Percentiles rank a stretch among this genome's conserved stretches.
phyloP scores from a whole-genome alignment of 306 rosid genomes.

The Quercus variabilis region DNA sequence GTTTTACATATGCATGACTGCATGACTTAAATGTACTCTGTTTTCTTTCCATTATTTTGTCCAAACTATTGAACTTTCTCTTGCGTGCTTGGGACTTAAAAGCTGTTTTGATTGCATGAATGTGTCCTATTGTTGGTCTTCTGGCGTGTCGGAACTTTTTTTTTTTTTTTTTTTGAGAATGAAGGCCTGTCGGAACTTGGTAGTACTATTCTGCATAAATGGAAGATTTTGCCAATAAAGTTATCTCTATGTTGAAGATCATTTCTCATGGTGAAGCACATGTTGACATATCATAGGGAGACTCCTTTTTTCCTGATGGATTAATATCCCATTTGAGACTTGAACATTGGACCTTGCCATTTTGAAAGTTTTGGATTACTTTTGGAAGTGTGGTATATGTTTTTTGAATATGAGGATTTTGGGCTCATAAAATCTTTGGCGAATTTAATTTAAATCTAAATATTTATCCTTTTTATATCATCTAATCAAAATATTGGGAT shows the following conservation, averaged over 20 bases:
- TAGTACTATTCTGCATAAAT: neutral
- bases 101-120: neutral
- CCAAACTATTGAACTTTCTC: neutral
- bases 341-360: too few relatives aligned
- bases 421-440: too few relatives aligned
- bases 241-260: neutral
- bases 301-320: neutral
- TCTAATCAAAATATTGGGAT: too few relatives aligned
- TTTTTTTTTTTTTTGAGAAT: too few relatives aligned
- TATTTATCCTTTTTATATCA: too few relatives aligned
- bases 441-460: too few relatives aligned
- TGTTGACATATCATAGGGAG: neutral
- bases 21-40: neutral
- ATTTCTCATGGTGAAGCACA: neutral
- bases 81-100: neutral
- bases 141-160: neutral
- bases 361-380: too few relatives aligned
- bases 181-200: neutral
- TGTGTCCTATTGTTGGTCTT: neutral
- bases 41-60: slow-evolving; percentile 2
- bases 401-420: too few relatives aligned
- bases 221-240: neutral
- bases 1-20: too few relatives aligned
- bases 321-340: too few relatives aligned
- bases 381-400: too few relatives aligned